Conservation (phyloP, 352 stramenopile genomes). For the Phytophthora foliorum region DNA sequence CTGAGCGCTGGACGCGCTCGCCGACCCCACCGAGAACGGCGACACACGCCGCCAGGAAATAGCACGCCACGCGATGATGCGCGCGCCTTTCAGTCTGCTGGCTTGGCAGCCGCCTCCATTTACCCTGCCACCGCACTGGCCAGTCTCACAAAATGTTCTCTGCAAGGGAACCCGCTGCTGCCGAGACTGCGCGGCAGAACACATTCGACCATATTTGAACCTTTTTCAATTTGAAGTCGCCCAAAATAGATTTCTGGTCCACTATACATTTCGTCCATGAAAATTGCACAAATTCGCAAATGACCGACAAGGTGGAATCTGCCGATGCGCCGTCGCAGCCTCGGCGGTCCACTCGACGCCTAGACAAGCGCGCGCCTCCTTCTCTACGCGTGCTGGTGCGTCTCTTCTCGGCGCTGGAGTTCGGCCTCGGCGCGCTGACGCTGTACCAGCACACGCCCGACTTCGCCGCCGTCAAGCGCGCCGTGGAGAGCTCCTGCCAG, state of each 20-base stretch:
- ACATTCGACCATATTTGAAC: no score
- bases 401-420: constrained; percentile 79
- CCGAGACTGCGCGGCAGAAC: no score
- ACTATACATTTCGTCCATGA: constrained; percentile 20
- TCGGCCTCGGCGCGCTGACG: constrained; percentile 70
- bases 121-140: no score
- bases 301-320: constrained; percentile 6
- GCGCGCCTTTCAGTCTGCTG: no score
- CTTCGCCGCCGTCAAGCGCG: constrained; percentile 67
- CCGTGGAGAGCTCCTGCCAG: constrained; percentile 78
- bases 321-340: not conserved
- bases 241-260: no score
- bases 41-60: not conserved
- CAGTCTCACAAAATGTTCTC: not conserved
- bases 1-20: not conserved
- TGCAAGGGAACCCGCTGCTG: no score
- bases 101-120: no score
- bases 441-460: constrained; percentile 79
- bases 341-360: constrained; percentile 11
- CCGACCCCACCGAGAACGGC: not conserved
- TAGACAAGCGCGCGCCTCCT: constrained; percentile 54
- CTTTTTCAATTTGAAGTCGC: no score
- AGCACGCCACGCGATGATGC: not conserved
- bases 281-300: constrained; percentile 1
- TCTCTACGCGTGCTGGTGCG: constrained; percentile 55